Conservation (phyloP, 768 basidiomycete genomes). For the Suillus luteus region DNA sequence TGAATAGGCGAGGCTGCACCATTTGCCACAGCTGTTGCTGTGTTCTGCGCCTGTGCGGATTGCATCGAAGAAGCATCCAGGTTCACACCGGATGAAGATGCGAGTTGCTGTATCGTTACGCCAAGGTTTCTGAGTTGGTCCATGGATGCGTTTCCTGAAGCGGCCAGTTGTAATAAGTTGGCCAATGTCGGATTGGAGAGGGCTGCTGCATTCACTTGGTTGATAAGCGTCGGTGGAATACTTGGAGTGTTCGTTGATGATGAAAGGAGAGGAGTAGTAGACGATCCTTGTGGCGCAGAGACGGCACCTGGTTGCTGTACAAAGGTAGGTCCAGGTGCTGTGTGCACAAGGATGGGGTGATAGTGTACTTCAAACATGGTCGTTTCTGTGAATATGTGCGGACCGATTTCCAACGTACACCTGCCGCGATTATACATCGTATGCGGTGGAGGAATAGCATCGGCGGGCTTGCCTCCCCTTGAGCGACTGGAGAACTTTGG, state of each 20-base stretch:
- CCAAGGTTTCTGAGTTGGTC: constrained; percentile 71
- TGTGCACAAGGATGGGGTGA: constrained; percentile 37
- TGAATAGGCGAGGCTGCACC: constrained; percentile 15
- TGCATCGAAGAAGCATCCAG: constrained; percentile 15
- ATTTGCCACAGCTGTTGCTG: constrained; percentile 18
- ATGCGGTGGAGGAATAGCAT: constrained; percentile 62
- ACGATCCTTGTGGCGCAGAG: constrained; percentile 27
- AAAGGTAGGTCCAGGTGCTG: constrained; percentile 26
- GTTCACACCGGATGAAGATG: constrained; percentile 27
- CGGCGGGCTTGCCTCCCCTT: constrained; percentile 57
- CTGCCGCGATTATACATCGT: constrained; percentile 64
- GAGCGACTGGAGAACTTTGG: constrained; percentile 71
- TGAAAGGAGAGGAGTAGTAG: constrained; percentile 43
- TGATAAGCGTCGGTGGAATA: constrained; percentile 59
- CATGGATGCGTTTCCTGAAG: constrained; percentile 58
- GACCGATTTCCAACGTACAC: constrained; percentile 74
- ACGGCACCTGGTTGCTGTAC: constrained; percentile 28
- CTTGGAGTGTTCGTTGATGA: constrained; percentile 46
- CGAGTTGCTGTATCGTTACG: constrained; percentile 70
- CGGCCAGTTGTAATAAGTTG: constrained; percentile 64
- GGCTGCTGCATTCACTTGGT: constrained; percentile 67
- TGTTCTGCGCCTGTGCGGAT: constrained; percentile 16
- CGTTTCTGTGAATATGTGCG: constrained; percentile 70
- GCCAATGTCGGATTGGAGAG: constrained; percentile 67
- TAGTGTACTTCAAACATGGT: constrained; percentile 76